phyloP scores from a whole-genome alignment of 148 eudicot genomes.

The Fagopyrum tataricum region DNA sequence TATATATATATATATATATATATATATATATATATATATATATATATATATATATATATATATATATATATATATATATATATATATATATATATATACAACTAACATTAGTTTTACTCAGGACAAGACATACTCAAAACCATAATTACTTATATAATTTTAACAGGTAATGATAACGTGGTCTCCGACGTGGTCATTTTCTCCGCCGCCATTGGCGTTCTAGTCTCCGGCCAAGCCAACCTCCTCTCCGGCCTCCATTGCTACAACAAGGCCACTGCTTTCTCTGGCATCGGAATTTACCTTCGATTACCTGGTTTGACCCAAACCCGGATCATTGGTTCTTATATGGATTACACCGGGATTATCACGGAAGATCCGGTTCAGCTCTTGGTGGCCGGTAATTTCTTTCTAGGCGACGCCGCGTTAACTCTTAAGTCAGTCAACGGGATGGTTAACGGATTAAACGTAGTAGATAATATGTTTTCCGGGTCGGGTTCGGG shows the following conservation, averaged over 20 bases:
- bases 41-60: too few species aligned
- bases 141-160: too few species aligned
- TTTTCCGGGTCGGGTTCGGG: slow-evolving; percentile 64
- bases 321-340: slow-evolving; percentile 74
- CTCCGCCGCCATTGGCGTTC: slow-evolving; percentile 59
- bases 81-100: too few species aligned
- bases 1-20: too few species aligned
- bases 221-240: slow-evolving; percentile 70
- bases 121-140: too few species aligned
- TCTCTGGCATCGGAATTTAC: slow-evolving; percentile 78
- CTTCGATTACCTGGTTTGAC: slow-evolving; percentile 60
- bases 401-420: slow-evolving; percentile 79
- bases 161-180: slow-evolving; percentile 50
- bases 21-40: too few species aligned
- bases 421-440: slow-evolving; percentile 50
- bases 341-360: slow-evolving; percentile 70
- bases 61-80: too few species aligned
- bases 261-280: slow-evolving; percentile 76
- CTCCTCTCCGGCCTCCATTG: slow-evolving; percentile 73
- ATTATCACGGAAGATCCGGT: slow-evolving; percentile 88
- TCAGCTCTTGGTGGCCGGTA: slow-evolving; percentile 51
- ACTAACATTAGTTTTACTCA: too few species aligned
- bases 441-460: slow-evolving; percentile 46
- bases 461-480: slow-evolving; percentile 72
- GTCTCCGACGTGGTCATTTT: slow-evolving; percentile 69